Conservation (phyloP, 306 rosid species). For the Cucumis cinereus region DNA sequence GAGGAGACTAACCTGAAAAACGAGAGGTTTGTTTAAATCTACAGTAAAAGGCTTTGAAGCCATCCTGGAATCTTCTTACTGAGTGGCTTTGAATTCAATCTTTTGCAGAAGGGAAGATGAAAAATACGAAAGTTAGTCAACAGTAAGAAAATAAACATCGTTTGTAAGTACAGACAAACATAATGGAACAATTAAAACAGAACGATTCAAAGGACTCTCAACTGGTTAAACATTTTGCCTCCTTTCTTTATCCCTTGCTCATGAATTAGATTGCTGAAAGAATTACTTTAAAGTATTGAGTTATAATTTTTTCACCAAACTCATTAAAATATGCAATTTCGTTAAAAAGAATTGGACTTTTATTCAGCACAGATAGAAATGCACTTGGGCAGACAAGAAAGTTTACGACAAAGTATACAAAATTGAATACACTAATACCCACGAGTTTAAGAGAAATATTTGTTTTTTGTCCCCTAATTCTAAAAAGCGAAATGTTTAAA, state of each 20-base stretch:
- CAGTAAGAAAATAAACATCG: neutral
- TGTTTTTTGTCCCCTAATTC: neutral
- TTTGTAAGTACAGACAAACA: neutral
- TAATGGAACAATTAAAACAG: neutral
- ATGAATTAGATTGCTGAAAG: neutral
- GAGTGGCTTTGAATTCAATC: neutral
- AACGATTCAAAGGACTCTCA: neutral
- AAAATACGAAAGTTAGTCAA: neutral
- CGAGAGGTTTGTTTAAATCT: constrained; percentile 22
- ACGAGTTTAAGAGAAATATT: neutral
- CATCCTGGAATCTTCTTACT: constrained; percentile 15
- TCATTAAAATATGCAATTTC: neutral
- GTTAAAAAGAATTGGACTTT: neutral
- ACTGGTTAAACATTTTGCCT: neutral
- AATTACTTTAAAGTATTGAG: neutral
- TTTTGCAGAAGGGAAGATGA: neutral
- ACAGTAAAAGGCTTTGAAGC: constrained; percentile 10
- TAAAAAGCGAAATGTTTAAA: neutral
- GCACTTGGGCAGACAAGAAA: neutral
- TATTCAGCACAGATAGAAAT: neutral
- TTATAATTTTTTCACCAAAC: neutral
- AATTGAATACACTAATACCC: neutral
- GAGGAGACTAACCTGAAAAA: constrained; percentile 21
- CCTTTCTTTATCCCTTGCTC: neutral
- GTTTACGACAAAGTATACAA: neutral